phyloP scores from a whole-genome alignment of 257 asterid species.

The Solanum clarkiae region DNA sequence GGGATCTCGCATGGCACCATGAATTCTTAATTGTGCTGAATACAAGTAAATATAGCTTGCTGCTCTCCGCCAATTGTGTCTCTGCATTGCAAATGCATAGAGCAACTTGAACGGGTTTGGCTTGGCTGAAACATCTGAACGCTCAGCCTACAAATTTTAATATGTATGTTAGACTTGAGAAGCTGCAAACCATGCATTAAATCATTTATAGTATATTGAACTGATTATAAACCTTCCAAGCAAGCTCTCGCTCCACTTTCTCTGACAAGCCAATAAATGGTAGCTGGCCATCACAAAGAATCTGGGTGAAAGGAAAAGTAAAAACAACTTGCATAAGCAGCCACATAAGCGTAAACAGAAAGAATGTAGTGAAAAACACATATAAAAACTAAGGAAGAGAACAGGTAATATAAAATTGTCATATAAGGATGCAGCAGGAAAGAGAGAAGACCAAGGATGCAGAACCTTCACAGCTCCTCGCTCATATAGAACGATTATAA shows the following conservation, averaged over 20 bases:
- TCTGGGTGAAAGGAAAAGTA: constrained; percentile 29
- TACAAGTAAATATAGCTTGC: constrained; percentile 66
- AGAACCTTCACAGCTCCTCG: constrained; percentile 82
- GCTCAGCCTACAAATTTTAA: constrained; percentile 66
- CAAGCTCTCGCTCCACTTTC: constrained; percentile 89
- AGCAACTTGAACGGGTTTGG: constrained; percentile 84
- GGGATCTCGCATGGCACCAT: constrained; percentile 52
- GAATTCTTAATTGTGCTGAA: constrained; percentile 58
- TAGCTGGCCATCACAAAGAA: constrained; percentile 88
- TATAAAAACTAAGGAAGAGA: not conserved
- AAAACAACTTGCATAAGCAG: not conserved
- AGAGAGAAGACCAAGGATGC: constrained; percentile 1
- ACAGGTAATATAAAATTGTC: not conserved
- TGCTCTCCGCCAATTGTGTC: constrained; percentile 92
- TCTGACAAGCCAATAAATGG: constrained; percentile 86
- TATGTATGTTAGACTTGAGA: not conserved
- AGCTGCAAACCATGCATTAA: not conserved
- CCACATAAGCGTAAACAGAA: not conserved
- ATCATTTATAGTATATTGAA: not conserved
- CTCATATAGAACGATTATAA: constrained; percentile 81
- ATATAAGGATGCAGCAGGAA: not conserved
- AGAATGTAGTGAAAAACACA: not conserved
- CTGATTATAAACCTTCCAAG: constrained; percentile 65
- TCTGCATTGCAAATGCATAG: constrained; percentile 86
- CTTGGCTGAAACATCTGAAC: constrained; percentile 65